A percentile compares a stretch with the other conserved stretches of the same genome.
Conservation (phyloP, 495 filamentous ascomycete genomes). For the Staphylotrichum tortipilum region DNA sequence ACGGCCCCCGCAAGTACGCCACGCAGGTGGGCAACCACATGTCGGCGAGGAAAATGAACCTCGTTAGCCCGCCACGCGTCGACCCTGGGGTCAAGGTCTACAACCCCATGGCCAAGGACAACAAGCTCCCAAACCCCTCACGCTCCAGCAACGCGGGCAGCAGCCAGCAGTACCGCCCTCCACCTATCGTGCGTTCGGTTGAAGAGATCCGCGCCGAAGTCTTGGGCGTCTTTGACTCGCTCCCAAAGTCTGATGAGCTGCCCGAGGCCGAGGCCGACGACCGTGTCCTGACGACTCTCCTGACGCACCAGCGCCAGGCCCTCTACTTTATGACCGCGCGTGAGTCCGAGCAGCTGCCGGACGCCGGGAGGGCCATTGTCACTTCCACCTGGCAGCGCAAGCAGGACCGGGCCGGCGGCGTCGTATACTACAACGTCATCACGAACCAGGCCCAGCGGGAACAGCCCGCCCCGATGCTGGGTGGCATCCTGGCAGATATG, state of each 20-base stretch:
- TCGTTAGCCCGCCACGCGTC: slow-evolving; percentile 53
- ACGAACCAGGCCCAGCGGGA: slow-evolving; percentile 55
- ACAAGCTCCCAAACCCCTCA: slow-evolving; percentile 28
- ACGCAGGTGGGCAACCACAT: slow-evolving; percentile 56
- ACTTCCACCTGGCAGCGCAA: slow-evolving; percentile 68
- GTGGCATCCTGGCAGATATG: slow-evolving; percentile 94
- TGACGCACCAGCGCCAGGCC: slow-evolving; percentile 86
- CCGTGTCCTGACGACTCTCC: slow-evolving; percentile 57
- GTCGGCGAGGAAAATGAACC: slow-evolving; percentile 52
- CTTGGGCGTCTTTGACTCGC: slow-evolving; percentile 75
- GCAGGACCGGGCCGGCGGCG: slow-evolving; percentile 42
- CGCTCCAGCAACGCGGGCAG: neutral
- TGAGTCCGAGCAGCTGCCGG: slow-evolving; percentile 45
- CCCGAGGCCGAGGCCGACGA: slow-evolving; percentile 61
- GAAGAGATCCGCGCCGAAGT: slow-evolving; percentile 83
- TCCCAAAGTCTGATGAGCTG: slow-evolving; percentile 64
- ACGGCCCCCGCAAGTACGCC: slow-evolving; percentile 63
- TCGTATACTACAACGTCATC: slow-evolving; percentile 70
- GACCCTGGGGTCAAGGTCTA: slow-evolving; percentile 56
- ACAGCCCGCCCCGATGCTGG: slow-evolving; percentile 62
- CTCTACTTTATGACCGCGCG: slow-evolving; percentile 81
- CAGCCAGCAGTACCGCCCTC: slow-evolving; percentile 8
- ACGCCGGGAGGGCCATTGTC: slow-evolving; percentile 40
- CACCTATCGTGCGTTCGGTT: slow-evolving; percentile 46
- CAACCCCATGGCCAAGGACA: slow-evolving; percentile 52